Conservation (phyloP, 176 grass and related monocot genomes). For the Canna indica region DNA sequence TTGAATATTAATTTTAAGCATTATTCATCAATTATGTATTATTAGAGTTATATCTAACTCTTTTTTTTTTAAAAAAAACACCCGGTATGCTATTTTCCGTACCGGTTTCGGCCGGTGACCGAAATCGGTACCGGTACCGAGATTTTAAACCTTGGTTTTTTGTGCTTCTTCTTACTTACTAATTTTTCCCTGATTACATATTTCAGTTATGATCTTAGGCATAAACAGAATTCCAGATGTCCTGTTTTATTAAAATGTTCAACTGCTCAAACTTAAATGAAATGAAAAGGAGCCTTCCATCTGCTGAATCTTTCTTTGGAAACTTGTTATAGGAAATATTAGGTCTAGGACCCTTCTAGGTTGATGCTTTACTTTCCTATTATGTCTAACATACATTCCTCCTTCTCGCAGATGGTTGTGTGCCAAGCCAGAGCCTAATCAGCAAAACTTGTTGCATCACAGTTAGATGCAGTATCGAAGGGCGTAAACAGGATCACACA, state of each 20-base stretch:
- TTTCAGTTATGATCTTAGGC: background rate
- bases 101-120: no score
- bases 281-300: background rate
- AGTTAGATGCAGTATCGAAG: background rate
- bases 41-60: no score
- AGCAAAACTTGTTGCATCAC: background rate
- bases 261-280: background rate
- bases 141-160: background rate
- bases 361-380: background rate
- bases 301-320: background rate
- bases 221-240: background rate
- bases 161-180: background rate
- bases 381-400: background rate
- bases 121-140: no score
- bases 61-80: no score
- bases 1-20: no score
- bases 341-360: background rate
- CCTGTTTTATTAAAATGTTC: background rate
- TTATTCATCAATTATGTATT: no score
- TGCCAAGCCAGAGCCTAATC: background rate
- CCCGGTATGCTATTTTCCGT: no score
- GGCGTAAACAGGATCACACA: background rate
- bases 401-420: conserved; percentile 4
- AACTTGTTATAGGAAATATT: no score
- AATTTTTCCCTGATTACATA: background rate